Evolutionary conservation across 1,139 yeast genomes (phyloP).

Genomic region (Taphrina pruni): DNA sequence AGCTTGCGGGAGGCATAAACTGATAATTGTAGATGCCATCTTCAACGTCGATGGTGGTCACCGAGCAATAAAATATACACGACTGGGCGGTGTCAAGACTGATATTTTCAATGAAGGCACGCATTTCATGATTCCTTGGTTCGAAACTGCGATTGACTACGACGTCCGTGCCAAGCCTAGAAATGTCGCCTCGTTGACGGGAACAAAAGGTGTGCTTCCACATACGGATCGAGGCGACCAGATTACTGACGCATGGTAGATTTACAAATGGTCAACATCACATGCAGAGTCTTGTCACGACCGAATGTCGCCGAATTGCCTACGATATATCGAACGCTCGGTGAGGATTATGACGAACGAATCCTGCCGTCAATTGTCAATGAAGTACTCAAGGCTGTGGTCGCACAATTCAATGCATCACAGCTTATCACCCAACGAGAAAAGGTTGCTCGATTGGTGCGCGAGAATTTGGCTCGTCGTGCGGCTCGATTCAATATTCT

Average conservation of each 20-base stretch:
- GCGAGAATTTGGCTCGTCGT: constrained; percentile 88
- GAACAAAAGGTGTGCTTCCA: constrained; percentile 69
- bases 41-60: constrained; percentile 87
- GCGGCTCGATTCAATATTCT: constrained; percentile 86
- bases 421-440: constrained; percentile 98
- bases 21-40: constrained; percentile 22
- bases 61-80: constrained; percentile 90
- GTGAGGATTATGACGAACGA: constrained; percentile 92
- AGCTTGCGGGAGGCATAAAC: background rate
- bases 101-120: constrained; percentile 92
- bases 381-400: constrained; percentile 94
- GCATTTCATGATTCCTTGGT: constrained; percentile 91
- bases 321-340: constrained; percentile 84
- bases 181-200: constrained; percentile 95
- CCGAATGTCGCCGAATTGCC: constrained; percentile 84
- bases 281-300: constrained; percentile 93
- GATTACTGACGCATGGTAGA: constrained; percentile 48
- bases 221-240: no score
- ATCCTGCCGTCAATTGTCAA: constrained; percentile 95
- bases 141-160: constrained; percentile 88
- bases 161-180: constrained; percentile 98
- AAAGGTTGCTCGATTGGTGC: constrained; percentile 85
- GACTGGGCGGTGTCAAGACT: constrained; percentile 86
- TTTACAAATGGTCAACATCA: constrained; percentile 97
- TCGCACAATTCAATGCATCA: constrained; percentile 97